Evolutionary conservation across 768 basidiomycete genomes (phyloP), one percentile per base, ranked within the genome.

Genomic region (Leucosporidium creatinivorum): DNA sequence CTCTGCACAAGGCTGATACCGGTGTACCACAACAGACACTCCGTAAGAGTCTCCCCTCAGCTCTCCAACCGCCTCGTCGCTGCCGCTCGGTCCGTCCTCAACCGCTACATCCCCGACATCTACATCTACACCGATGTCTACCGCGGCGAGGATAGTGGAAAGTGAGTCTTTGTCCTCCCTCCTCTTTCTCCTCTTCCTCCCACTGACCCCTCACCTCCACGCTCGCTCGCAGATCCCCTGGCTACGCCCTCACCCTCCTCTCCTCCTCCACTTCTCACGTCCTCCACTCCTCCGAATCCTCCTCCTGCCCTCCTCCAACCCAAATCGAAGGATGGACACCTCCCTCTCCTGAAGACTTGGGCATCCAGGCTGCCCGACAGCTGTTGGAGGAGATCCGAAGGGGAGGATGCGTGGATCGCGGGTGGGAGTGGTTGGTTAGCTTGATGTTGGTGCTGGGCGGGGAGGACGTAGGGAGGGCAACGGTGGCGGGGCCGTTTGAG

Each of bases 31-130:
- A n/a, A 19, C 74, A 96, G 93, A 10, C 93, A 97, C 79, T 91
- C 93, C 4, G 94, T 97, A 31, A 88, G 96, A 50, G 92, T 98
- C 13, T 94, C 87, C 71, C 96, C 96, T 28, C 93, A 98, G 76
- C 91, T 99, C 77, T 96, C 93, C 3, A 96, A 96, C 78, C 85
- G 96, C 49, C 91, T 98, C 87, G 96, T 99, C 59, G 94, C 97
- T 74, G 85, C 93, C 12, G 86, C 91, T 23, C 86, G 96, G 49
- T 93, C 91, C 3, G 83, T 99, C 28, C 81, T 99, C 54, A 98
- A 97, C 77, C 88, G 93, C 6, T 96, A 89, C 77, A 96, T 98
- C 66, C 94, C 96, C 48, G 96, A 99, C 77, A 93, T 97, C 33
- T 97, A 98, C 79, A 85, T 99, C 49, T 94, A 97, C 77, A 94